Base-by-base conservation (phyloP, 371 early-diverging fungal genomes). In the Apophysomyces elegans region DNA sequence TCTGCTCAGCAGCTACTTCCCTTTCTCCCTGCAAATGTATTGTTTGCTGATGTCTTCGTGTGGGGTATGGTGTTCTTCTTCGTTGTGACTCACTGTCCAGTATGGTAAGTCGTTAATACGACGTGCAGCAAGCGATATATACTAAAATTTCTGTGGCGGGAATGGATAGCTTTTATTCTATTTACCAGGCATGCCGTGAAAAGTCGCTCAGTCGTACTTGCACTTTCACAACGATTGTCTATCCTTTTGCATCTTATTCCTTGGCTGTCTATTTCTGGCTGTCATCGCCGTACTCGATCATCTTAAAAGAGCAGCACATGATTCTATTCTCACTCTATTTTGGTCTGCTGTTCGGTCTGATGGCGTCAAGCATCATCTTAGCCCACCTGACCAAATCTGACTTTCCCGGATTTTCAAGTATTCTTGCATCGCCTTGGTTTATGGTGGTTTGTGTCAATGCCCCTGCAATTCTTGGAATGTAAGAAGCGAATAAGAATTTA, bases 311-410 rank as follows among this genome's bases (percentile, higher is more conserved):
- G 26, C 65, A 87, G 54, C 93, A 94, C 65, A 74, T 90, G 43
- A 83, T 93, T 32, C 77, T 92, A 32, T 94, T 93, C 68, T 78
- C 87, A 11, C 60, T 91, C 32, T 86, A 90, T n/a, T 81, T 81
- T 16, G 94, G 95, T 13, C 78, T 91, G 47, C 86, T 89, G 5
- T 95, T 95, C 84, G 96, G 95, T 9, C 85, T 94, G 57, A 92
- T 95, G 74, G 93, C 93, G 56, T 93, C 95, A 69, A 90, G 90
- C 72, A 96, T 96, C 68, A 95, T 96, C 58, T 69, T 95, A 67
- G 92, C 94, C 32, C 95, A 96, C 68, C 84, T 96, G 38, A 95
- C 94, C 26, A 90, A 90, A 75, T 85, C 84, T 64, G 80, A 83
- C 18, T 96, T 88, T 75, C 96, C 95, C 36, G 84, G 81, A 66